A percentile compares a stretch with the other conserved stretches of the same genome.
phyloP scores from a whole-genome alignment of 129 eudicot genomes.

The Helichrysum umbraculigerum region DNA sequence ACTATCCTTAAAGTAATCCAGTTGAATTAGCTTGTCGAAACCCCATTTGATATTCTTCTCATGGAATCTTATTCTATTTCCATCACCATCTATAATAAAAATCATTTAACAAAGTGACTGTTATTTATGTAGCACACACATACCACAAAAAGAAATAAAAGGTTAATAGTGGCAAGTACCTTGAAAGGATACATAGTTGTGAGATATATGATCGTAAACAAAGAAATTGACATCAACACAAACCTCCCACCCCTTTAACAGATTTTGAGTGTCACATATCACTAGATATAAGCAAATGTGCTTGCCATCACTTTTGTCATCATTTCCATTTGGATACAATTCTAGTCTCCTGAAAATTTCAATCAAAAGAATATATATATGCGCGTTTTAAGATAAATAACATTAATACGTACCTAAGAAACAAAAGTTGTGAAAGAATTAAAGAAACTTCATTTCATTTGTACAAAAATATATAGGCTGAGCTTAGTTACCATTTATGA shows the following conservation, averaged over 20 bases:
- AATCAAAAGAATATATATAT: too few relatives aligned
- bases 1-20: slow-evolving; percentile 18
- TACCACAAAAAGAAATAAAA: too few relatives aligned
- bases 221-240: slow-evolving; percentile 9
- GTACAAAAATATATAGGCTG: too few relatives aligned
- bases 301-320: background rate
- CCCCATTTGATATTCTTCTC: slow-evolving; percentile 27
- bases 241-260: slow-evolving; percentile 10
- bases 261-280: slow-evolving; percentile 1
- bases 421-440: too few relatives aligned
- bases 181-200: slow-evolving; percentile 14
- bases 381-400: too few relatives aligned
- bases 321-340: slow-evolving; percentile 26
- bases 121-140: too few relatives aligned
- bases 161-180: slow-evolving; percentile 2
- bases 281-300: slow-evolving; percentile 16
- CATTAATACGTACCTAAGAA: too few relatives aligned
- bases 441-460: too few relatives aligned
- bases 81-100: slow-evolving; percentile 16
- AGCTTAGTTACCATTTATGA: too few relatives aligned
- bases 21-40: background rate
- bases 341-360: slow-evolving; percentile 17
- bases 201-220: slow-evolving; percentile 6
- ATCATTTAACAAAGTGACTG: too few relatives aligned
- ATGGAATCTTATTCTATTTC: slow-evolving; percentile 17